A percentile compares a stretch with the other conserved stretches of the same genome.
These are phyloP conservation scores for Lachancea lanzarotensis DNA, from an alignment of 805 yeast genomes.

Conservation along the genomic window DNA sequence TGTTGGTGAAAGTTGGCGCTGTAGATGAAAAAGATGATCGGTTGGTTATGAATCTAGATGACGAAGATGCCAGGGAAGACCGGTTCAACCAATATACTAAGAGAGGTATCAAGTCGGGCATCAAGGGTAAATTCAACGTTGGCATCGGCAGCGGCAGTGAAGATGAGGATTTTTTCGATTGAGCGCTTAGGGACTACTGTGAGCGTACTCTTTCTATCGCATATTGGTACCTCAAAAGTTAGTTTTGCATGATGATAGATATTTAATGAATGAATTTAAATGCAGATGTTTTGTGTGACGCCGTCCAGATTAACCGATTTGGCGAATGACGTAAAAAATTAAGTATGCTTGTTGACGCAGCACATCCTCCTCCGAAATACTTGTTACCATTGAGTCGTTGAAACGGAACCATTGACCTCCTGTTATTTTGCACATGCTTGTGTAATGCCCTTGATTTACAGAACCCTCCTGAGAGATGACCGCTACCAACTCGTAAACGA, in stretches of 20 bases:
- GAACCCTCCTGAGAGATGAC: constrained; percentile 87
- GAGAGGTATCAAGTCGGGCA: constrained; percentile 44
- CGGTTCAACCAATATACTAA: constrained; percentile 50
- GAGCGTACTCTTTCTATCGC: too few species aligned
- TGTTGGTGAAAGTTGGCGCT: constrained; percentile 61
- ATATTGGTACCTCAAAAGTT: background rate
- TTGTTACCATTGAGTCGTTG: constrained; percentile 79
- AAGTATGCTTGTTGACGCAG: constrained; percentile 71
- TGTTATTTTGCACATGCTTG: constrained; percentile 67
- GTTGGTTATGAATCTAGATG: constrained; percentile 52
- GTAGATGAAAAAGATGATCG: constrained; percentile 63
- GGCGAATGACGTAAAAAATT: constrained; percentile 52
- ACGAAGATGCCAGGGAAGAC: constrained; percentile 51
- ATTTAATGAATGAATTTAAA: constrained; percentile 8
- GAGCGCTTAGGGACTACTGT: too few species aligned
- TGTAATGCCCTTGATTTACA: constrained; percentile 93
- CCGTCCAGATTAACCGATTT: constrained; percentile 15
- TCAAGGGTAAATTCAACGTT: constrained; percentile 25
- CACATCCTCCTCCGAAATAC: constrained; percentile 60
- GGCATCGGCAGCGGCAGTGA: constrained; percentile 37
- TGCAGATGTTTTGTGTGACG: constrained; percentile 3
- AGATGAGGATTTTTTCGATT: constrained; percentile 45
- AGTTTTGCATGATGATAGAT: constrained; percentile 6
- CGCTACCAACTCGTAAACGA: constrained; percentile 78
- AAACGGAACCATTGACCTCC: constrained; percentile 82